These are phyloP conservation scores for Scutellospora calospora DNA, from an alignment of 371 early-diverging fungal genomes.

Conservation along the genomic window DNA sequence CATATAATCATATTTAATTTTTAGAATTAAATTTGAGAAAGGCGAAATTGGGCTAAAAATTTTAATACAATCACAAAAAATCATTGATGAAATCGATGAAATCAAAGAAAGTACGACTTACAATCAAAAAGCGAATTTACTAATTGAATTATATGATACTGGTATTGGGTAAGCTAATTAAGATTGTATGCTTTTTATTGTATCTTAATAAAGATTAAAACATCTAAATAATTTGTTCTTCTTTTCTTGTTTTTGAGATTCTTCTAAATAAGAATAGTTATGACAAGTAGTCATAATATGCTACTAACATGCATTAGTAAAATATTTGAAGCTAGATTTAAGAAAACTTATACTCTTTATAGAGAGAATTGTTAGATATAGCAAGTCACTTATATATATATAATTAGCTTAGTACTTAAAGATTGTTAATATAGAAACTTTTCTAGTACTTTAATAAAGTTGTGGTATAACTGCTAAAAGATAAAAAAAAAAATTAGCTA, in stretches of 20 bases:
- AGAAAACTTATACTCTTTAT: too few species aligned
- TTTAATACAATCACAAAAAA: background rate
- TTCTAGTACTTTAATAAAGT: too few species aligned
- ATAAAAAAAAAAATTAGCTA: too few species aligned
- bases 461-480: too few species aligned
- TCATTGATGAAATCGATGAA: background rate
- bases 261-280: constrained; percentile 56
- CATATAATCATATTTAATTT: background rate
- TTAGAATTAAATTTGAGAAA: constrained; percentile 28
- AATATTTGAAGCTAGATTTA: too few species aligned
- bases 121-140: background rate
- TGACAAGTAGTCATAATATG: constrained; percentile 53
- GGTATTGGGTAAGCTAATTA: constrained; percentile 40
- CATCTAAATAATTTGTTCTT: constrained; percentile 43
- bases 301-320: too few species aligned
- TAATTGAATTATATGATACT: constrained; percentile 42
- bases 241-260: too few species aligned
- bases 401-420: too few species aligned
- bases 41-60: constrained; percentile 22
- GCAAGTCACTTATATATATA: too few species aligned
- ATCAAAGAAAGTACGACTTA: background rate
- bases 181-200: background rate
- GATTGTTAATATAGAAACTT: too few species aligned
- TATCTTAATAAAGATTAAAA: too few species aligned
- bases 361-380: too few species aligned